Percentiles rank a stretch among this genome's conserved stretches.
Evolutionary conservation across 2,329 filamentous ascomycete species (phyloP).

Genomic region (Phialemoniopsis sp.): DNA sequence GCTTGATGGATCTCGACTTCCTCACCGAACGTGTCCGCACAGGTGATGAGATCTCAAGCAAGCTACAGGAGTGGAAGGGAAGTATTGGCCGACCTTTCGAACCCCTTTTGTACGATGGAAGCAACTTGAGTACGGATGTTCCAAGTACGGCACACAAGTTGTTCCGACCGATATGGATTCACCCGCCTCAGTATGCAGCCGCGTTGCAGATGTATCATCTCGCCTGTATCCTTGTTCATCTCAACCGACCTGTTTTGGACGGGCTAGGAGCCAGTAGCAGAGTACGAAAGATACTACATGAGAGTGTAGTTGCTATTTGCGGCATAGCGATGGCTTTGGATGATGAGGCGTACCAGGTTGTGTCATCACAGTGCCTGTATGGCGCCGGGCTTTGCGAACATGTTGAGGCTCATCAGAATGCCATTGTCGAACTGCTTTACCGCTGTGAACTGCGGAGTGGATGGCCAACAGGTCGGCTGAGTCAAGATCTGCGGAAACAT

Average conservation of each 20-base stretch:
- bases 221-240: slow-evolving; percentile 45
- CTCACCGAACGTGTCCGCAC: slow-evolving; percentile 10
- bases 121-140: slow-evolving; percentile 15
- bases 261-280: no score
- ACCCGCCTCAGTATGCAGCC: slow-evolving; percentile 40
- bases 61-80: slow-evolving; percentile 14
- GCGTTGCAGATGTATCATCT: slow-evolving; percentile 49
- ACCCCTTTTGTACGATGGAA: slow-evolving; percentile 35
- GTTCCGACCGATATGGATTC: no score
- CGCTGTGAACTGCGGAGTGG: slow-evolving; percentile 30
- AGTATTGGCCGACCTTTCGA: slow-evolving; percentile 18
- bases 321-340: slow-evolving; percentile 41
- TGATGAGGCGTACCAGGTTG: slow-evolving; percentile 33
- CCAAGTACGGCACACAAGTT: no score
- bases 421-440: slow-evolving; percentile 29
- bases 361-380: slow-evolving; percentile 38
- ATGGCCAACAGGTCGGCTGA: no score
- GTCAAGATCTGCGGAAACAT: no score
- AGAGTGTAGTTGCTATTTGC: slow-evolving; percentile 42
- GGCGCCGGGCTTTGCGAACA: slow-evolving; percentile 37
- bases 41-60: no score
- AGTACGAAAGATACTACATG: no score
- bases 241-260: slow-evolving; percentile 50
- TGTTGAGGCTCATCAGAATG: slow-evolving; percentile 25
- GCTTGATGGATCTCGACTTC: slow-evolving; percentile 4